phyloP scores from a whole-genome alignment of 768 basidiomycete genomes.

The Boletellus ananiceps region DNA sequence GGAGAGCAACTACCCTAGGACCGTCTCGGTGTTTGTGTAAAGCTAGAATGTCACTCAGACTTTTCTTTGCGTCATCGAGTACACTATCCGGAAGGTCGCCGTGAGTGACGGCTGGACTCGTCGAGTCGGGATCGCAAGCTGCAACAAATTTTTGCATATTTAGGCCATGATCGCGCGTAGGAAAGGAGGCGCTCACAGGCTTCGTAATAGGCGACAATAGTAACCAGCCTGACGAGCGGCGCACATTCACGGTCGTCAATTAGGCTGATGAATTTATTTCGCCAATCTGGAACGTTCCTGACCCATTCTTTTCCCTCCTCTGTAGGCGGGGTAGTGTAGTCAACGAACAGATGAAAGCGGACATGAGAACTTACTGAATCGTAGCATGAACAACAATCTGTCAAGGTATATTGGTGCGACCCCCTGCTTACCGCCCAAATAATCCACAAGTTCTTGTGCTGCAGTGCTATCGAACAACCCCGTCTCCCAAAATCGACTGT shows the following conservation, averaged over 20 bases:
- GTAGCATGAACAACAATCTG: constrained; percentile 18
- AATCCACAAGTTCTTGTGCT: constrained; percentile 8
- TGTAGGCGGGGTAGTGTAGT: not conserved
- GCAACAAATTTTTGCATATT: not conserved
- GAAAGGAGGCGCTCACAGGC: constrained; percentile 9
- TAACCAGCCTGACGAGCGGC: constrained; percentile 18
- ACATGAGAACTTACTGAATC: constrained; percentile 14
- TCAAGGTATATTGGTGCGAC: constrained; percentile 18
- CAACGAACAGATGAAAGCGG: not conserved
- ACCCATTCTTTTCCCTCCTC: constrained; percentile 20
- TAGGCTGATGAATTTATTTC: constrained; percentile 5
- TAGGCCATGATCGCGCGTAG: too few species aligned
- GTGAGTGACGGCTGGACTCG: not conserved
- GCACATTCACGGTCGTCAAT: constrained; percentile 10
- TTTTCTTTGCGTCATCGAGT: constrained; percentile 15
- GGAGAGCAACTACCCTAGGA: constrained; percentile 19
- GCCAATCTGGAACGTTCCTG: constrained; percentile 13
- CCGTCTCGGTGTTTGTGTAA: constrained; percentile 15
- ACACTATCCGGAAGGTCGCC: not conserved
- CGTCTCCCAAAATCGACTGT: constrained; percentile 16
- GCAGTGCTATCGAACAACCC: constrained; percentile 20
- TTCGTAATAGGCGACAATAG: constrained; percentile 21
- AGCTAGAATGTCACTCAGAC: constrained; percentile 10
- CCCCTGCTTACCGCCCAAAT: constrained; percentile 11
- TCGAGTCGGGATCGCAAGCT: constrained; percentile 8